These are phyloP conservation scores for Tolypocladium amazonense DNA, from an alignment of 2,329 filamentous ascomycete genomes.

Conservation along the genomic window DNA sequence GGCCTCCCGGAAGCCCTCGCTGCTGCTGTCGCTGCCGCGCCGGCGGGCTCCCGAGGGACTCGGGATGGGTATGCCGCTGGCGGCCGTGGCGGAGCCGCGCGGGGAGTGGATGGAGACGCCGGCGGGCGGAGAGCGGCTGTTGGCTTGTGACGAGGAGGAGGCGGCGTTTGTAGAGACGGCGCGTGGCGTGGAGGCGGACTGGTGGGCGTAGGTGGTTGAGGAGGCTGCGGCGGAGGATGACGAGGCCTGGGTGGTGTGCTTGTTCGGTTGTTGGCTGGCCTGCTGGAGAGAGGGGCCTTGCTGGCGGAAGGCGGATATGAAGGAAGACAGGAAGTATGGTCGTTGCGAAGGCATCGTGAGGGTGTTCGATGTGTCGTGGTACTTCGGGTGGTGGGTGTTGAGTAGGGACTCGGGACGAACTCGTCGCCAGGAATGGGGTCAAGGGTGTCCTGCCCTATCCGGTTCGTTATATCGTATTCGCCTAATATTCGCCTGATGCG, in stretches of 20 bases:
- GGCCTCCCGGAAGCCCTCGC: slow-evolving; percentile 65
- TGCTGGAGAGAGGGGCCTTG: slow-evolving; percentile 26
- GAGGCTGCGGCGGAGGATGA: slow-evolving; percentile 16
- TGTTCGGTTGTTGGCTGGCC: slow-evolving; percentile 23
- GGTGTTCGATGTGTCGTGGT: not conserved
- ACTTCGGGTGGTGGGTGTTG: not conserved
- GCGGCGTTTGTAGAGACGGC: slow-evolving; percentile 9
- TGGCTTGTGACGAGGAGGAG: slow-evolving; percentile 10
- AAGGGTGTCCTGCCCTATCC: not conserved
- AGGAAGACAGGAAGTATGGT: slow-evolving; percentile 45
- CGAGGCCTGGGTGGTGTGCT: slow-evolving; percentile 19
- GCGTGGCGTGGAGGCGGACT: slow-evolving; percentile 10
- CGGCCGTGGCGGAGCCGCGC: slow-evolving; percentile 8
- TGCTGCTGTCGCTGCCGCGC: slow-evolving; percentile 64
- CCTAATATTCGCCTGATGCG: too few relatives aligned
- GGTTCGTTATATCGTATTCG: not conserved
- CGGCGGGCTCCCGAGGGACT: slow-evolving; percentile 31
- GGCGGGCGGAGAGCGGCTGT: slow-evolving; percentile 15
- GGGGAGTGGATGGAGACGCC: slow-evolving; percentile 19
- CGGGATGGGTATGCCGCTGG: slow-evolving; percentile 24
- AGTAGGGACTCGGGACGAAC: not conserved
- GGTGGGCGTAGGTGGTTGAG: slow-evolving; percentile 11
- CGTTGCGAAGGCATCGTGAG: slow-evolving; percentile 39
- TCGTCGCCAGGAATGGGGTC: not conserved
- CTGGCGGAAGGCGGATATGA: slow-evolving; percentile 44